Base-by-base conservation (phyloP, 2,329 filamentous ascomycete genomes). In the Trichoderma sp. region DNA sequence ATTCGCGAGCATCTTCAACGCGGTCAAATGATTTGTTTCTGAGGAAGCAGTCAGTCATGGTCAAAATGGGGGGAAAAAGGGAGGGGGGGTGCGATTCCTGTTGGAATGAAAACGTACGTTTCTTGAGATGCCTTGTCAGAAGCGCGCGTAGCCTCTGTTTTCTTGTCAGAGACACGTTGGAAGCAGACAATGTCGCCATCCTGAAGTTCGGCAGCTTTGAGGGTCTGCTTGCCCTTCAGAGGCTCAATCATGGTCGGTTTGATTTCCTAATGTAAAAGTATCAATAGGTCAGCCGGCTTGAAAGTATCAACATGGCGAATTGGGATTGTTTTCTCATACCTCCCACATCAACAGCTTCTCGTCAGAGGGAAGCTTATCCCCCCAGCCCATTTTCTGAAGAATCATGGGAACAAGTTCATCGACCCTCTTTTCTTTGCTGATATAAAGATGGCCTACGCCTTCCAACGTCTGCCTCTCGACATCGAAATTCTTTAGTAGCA, bases 171-270 rank as follows among this genome's bases (percentile, higher is more conserved):
- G 30, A 86, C 82, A 70, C 88, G 87, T 78, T 99, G 96, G 81
- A 98, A 97, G 77, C 94, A 97, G 68, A 99, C 89, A 73, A 99
- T 97, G 76, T 99, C 96, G 59, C 96, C 96, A 75, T 99, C 95
- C 77, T 98, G 95, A 28, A 99, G 91, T 78, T 99, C 96, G 1
- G 96, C 96, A 70, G 92, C 90, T 73, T 94, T 92, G 70, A 99
- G 85, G 0, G 94, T 93, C 76, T 93, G 89, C 81, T 97, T 98
- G 0, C 90, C 87, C 81, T 97, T 98, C 83, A 99, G 91, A 7
- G 88, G 86, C 77, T 99, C 96, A 73, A 99, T 97, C 94, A 98
- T 98, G 70, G 89, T 92, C 63, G 94, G 94, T 81, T 98, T 99
- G 81, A 99, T 98, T 83, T 99, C 96, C 85, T 88, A 39, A 55